Percentiles rank a stretch among this genome's conserved stretches.
These are phyloP conservation scores for Pseudogymnoascus sp. DNA, from an alignment of 2,329 filamentous ascomycete species.

Conservation along the genomic window DNA sequence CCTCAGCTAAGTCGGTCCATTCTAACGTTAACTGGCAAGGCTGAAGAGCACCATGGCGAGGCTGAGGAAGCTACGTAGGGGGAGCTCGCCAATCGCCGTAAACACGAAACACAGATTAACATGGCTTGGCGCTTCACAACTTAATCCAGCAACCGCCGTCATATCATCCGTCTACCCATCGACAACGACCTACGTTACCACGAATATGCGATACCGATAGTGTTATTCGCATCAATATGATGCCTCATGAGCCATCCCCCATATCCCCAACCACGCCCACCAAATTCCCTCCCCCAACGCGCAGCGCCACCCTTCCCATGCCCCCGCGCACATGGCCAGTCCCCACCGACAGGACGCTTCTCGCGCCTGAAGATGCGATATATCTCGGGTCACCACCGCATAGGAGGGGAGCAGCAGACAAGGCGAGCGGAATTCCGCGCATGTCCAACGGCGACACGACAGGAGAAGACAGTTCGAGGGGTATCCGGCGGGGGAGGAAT, in stretches of 20 bases:
- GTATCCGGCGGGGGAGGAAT: slow-evolving; percentile 19
- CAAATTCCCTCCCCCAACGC: slow-evolving; percentile 19
- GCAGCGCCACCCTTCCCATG: slow-evolving; percentile 20
- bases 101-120: neutral
- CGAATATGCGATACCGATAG: slow-evolving; percentile 2
- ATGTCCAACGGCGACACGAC: slow-evolving; percentile 20
- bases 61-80: neutral
- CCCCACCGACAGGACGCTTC: slow-evolving; percentile 50
- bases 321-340: neutral
- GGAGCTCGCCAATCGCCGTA: neutral
- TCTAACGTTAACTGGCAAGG: neutral
- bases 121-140: neutral
- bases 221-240: slow-evolving; percentile 6
- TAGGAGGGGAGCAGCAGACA: slow-evolving; percentile 31
- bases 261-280: slow-evolving; percentile 4
- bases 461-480: slow-evolving; percentile 13
- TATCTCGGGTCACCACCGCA: slow-evolving; percentile 53
- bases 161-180: neutral
- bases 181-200: neutral
- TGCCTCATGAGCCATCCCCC: slow-evolving; percentile 7
- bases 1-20: too few species aligned
- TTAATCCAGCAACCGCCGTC: neutral
- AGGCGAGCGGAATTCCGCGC: slow-evolving; percentile 34
- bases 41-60: neutral
- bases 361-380: slow-evolving; percentile 81